phyloP scores from a whole-genome alignment of 768 basidiomycete species.

The Mycena sanguinolenta region DNA sequence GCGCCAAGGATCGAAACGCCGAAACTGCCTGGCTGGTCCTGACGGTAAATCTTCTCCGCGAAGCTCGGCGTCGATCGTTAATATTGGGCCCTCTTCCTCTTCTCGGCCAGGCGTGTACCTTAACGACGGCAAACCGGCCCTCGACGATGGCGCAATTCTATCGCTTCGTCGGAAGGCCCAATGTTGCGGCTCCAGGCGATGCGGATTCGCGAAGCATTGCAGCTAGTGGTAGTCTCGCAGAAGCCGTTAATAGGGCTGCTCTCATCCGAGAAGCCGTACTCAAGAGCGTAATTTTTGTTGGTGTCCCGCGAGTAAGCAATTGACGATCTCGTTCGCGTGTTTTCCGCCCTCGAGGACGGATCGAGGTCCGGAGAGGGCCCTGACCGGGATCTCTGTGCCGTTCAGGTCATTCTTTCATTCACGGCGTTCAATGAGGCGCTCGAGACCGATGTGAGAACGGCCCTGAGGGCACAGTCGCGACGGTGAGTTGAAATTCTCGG shows the following conservation, averaged over 20 bases:
- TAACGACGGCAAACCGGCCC: conserved; percentile 87
- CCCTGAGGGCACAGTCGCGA: conserved; percentile 74
- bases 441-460: conserved; percentile 84
- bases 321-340: conserved; percentile 13
- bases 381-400: conserved; percentile 35
- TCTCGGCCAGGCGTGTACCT: conserved; percentile 77
- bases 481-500: conserved; percentile 61
- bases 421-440: conserved; percentile 81
- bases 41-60: conserved; percentile 62
- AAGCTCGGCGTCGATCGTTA: conserved; percentile 24
- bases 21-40: conserved; percentile 88
- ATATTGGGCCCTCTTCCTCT: conserved; percentile 25
- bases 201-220: conserved; percentile 54
- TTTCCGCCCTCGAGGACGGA: conserved; percentile 8
- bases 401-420: conserved; percentile 87
- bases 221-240: conserved; percentile 57
- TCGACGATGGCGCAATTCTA: conserved; percentile 85
- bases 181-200: conserved; percentile 43
- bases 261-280: conserved; percentile 91
- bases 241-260: conserved; percentile 80
- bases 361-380: conserved; percentile 16
- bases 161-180: conserved; percentile 70
- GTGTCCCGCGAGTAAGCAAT: conserved; percentile 81
- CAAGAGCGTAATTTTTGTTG: conserved; percentile 91
- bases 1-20: conserved; percentile 74